Evolutionary conservation across 345 rosid species (phyloP).

Genomic region (Adansonia digitata): DNA sequence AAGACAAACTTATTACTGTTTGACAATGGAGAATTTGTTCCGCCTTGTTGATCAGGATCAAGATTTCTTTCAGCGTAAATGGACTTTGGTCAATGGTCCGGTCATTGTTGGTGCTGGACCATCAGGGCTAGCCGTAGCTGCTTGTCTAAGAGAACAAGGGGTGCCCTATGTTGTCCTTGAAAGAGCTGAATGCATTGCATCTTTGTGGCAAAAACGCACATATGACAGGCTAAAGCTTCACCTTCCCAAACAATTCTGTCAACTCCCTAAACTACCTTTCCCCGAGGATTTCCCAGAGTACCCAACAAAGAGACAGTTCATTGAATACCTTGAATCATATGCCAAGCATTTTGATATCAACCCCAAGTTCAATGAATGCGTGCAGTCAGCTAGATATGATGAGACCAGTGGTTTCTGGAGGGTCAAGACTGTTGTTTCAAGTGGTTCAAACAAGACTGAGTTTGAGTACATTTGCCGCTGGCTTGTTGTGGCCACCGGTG

Average conservation of each 20-base stretch:
- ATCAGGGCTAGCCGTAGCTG: constrained; percentile 76
- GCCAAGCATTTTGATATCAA: constrained; percentile 55
- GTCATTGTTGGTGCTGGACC: constrained; percentile 89
- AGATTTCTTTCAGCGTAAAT: constrained; percentile 35
- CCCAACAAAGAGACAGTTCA: constrained; percentile 64
- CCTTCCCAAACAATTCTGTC: constrained; percentile 79
- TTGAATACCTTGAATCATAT: constrained; percentile 66
- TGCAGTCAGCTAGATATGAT: constrained; percentile 74
- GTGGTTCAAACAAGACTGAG: constrained; percentile 41
- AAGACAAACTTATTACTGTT: neutral
- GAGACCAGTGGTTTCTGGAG: constrained; percentile 78
- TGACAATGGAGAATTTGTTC: constrained; percentile 40
- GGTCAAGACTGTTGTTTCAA: constrained; percentile 51
- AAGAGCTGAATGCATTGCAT: constrained; percentile 77
- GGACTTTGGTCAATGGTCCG: constrained; percentile 78
- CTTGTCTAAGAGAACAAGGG: constrained; percentile 64
- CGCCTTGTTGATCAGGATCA: constrained; percentile 36
- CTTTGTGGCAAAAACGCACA: constrained; percentile 75
- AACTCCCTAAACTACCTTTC: constrained; percentile 73
- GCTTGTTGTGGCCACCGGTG: constrained; percentile 96
- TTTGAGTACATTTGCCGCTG: constrained; percentile 82
- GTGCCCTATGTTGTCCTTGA: constrained; percentile 73
- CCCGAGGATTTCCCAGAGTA: constrained; percentile 73
- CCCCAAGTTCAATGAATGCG: constrained; percentile 80
- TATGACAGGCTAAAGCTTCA: constrained; percentile 85